These are phyloP conservation scores for Zelonia costaricensis DNA, from an alignment of 208 protist species.

Conservation along the genomic window DNA sequence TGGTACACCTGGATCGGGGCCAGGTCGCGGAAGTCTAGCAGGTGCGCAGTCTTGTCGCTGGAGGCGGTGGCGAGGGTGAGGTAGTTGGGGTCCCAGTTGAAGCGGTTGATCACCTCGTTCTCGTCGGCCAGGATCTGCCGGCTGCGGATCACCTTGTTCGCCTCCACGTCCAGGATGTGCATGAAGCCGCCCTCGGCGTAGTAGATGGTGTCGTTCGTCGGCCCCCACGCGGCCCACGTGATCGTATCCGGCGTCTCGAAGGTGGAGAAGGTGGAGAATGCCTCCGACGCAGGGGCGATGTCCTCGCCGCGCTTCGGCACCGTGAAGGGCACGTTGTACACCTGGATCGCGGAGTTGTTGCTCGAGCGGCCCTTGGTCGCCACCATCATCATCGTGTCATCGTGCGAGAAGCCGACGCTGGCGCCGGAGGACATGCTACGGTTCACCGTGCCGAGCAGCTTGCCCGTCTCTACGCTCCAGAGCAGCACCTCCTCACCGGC, in stretches of 20 bases:
- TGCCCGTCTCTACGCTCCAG: slow-evolving; percentile 94
- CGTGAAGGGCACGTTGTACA: slow-evolving; percentile 89
- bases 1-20: slow-evolving; percentile 95
- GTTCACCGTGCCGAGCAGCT: slow-evolving; percentile 71
- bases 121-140: slow-evolving; percentile 62
- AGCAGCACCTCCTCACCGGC: slow-evolving; percentile 76
- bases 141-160: slow-evolving; percentile 72
- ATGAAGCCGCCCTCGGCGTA: slow-evolving; percentile 93
- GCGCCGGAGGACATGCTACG: slow-evolving; percentile 68
- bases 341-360: slow-evolving; percentile 78
- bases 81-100: slow-evolving; percentile 91
- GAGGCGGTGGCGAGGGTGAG: slow-evolving; percentile 94
- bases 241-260: slow-evolving; percentile 71
- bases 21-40: slow-evolving; percentile 95
- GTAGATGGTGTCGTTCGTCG: slow-evolving; percentile 96
- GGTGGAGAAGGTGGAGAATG: slow-evolving; percentile 62
- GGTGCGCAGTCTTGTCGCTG: slow-evolving; percentile 93
- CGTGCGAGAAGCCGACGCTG: slow-evolving; percentile 86
- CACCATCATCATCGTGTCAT: slow-evolving; percentile 90
- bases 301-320: slow-evolving; percentile 53
- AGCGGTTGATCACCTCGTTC: slow-evolving; percentile 75
- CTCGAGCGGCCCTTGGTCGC: slow-evolving; percentile 89
- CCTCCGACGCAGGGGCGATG: slow-evolving; percentile 59
- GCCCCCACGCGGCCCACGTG: slow-evolving; percentile 95
- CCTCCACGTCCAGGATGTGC: slow-evolving; percentile 93